Conservation (phyloP, 1,284 basidiomycete genomes). For the Xerocomus minutiporus region DNA sequence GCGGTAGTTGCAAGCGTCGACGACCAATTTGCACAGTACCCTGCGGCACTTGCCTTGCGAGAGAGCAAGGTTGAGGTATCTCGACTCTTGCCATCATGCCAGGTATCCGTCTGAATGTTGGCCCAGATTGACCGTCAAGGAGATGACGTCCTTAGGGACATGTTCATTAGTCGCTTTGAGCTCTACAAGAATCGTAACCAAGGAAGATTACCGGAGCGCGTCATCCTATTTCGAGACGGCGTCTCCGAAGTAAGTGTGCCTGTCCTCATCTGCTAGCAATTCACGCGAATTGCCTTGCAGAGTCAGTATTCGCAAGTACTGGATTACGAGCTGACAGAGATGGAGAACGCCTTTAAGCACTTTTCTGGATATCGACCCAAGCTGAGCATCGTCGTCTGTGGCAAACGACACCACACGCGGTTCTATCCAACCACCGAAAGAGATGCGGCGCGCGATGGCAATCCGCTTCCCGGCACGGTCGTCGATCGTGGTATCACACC, state of each 20-base stretch:
- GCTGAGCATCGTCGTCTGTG: constrained; percentile 70
- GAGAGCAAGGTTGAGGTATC: constrained; percentile 60
- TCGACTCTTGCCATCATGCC: neutral
- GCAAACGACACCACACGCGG: constrained; percentile 74
- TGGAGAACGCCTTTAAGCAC: constrained; percentile 54
- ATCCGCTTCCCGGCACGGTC: constrained; percentile 70
- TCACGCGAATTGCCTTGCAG: constrained; percentile 31
- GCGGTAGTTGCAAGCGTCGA: constrained; percentile 74
- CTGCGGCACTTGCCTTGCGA: constrained; percentile 62
- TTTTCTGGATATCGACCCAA: constrained; percentile 55
- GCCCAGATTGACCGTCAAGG: constrained; percentile 60
- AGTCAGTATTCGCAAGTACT: constrained; percentile 64
- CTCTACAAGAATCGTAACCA: constrained; percentile 52
- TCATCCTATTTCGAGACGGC: constrained; percentile 71
- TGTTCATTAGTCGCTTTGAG: constrained; percentile 66
- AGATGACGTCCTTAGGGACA: constrained; percentile 40
- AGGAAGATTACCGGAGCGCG: constrained; percentile 49
- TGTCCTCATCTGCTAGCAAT: neutral
- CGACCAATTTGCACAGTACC: constrained; percentile 63
- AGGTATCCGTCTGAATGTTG: neutral
- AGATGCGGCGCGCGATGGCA: constrained; percentile 58
- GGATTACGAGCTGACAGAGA: constrained; percentile 51
- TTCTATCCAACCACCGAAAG: constrained; percentile 54
- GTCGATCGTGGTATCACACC: constrained; percentile 68
- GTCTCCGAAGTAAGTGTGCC: constrained; percentile 59